These are phyloP conservation scores for Boletus pseudo-olivaceus DNA, from an alignment of 768 basidiomycete genomes.

Conservation along the genomic window DNA sequence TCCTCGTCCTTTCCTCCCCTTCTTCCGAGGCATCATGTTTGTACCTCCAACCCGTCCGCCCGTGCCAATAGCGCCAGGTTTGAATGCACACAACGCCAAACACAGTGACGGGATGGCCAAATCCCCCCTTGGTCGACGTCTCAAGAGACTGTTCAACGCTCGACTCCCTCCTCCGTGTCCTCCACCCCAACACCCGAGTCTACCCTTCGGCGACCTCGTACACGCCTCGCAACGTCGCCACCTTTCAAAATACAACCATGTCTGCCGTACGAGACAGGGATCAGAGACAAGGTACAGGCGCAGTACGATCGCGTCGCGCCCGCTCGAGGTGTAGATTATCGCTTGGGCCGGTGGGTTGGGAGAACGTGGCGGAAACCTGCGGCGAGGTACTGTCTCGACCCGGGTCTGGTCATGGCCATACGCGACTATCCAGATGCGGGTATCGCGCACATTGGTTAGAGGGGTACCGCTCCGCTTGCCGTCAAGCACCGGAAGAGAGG, in stretches of 20 bases:
- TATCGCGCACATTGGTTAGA: background rate
- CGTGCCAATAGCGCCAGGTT: too few species aligned
- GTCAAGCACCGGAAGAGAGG: too few species aligned
- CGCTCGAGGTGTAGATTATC: background rate
- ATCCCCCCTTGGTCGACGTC: too few species aligned
- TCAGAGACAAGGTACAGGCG: background rate
- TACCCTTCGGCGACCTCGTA: background rate
- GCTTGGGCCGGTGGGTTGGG: conserved; percentile 4
- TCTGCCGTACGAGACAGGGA: background rate
- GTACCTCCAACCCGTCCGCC: too few species aligned
- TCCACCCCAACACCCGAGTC: conserved; percentile 1
- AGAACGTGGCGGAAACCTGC: background rate
- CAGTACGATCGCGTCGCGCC: background rate
- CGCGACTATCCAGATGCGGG: background rate
- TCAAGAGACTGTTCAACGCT: conserved; percentile 4
- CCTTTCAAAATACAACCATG: too few species aligned
- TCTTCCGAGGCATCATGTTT: too few species aligned
- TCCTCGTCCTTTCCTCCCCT: too few species aligned
- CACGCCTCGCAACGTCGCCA: conserved; percentile 4
- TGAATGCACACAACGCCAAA: too few species aligned
- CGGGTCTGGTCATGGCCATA: too few species aligned
- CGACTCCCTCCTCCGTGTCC: conserved; percentile 6
- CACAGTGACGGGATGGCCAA: too few species aligned
- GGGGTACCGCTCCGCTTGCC: background rate
- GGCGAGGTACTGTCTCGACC: background rate